These are phyloP conservation scores for Boletus bicolor DNA, from an alignment of 768 basidiomycete genomes.

Conservation along the genomic window DNA sequence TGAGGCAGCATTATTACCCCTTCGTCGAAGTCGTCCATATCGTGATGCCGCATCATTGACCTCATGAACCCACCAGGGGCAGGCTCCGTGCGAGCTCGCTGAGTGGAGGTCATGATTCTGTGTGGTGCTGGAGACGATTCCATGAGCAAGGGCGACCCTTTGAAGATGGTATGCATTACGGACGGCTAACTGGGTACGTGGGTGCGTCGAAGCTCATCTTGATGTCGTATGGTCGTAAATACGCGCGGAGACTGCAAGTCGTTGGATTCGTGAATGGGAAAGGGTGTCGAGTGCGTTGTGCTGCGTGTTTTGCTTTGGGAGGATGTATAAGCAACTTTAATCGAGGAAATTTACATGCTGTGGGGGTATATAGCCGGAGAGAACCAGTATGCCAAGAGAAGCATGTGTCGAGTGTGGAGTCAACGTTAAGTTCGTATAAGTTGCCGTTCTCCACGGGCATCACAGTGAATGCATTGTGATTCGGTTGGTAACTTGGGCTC, in stretches of 20 bases:
- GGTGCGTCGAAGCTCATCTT: slow-evolving; percentile 9
- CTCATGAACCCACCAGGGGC: slow-evolving; percentile 16
- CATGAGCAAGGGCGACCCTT: neutral
- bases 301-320: neutral
- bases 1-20: neutral
- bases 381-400: slow-evolving; percentile 19
- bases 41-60: slow-evolving; percentile 17
- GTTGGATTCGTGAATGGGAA: slow-evolving; percentile 1
- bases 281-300: neutral
- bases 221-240: neutral
- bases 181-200: slow-evolving; percentile 10
- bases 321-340: slow-evolving; percentile 1
- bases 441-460: neutral
- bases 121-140: slow-evolving; percentile 5
- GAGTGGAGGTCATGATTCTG: slow-evolving; percentile 10
- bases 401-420: neutral
- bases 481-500: neutral
- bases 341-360: too few species aligned
- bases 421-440: too few species aligned
- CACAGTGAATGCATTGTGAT: neutral
- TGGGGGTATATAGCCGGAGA: too few species aligned
- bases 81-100: slow-evolving; percentile 21
- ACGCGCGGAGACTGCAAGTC: slow-evolving; percentile 2
- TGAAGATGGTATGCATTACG: neutral
- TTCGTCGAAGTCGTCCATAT: slow-evolving; percentile 16